Evolutionary conservation across 2,329 filamentous ascomycete species (phyloP).

Genomic region (Trichoderma brevicompactum): DNA sequence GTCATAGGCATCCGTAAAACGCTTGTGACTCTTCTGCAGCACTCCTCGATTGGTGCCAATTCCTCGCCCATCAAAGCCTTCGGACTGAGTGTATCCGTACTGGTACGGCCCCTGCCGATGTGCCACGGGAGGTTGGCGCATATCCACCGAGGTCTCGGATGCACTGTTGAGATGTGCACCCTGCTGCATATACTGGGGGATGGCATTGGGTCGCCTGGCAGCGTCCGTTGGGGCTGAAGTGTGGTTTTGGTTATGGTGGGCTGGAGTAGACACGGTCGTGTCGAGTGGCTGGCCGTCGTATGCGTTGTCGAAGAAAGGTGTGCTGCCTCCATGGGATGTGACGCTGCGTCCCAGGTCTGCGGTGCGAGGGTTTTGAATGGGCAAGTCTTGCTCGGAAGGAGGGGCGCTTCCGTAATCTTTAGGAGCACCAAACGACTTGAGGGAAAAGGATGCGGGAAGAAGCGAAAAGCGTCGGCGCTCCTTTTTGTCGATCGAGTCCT

Average conservation of each 20-base stretch:
- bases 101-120: constrained; percentile 51
- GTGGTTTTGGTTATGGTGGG: constrained; percentile 46
- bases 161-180: constrained; percentile 54
- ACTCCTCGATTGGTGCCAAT: constrained; percentile 56
- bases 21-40: constrained; percentile 82
- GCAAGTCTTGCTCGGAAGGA: constrained; percentile 54
- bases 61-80: constrained; percentile 49
- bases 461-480: constrained; percentile 72
- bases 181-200: constrained; percentile 53
- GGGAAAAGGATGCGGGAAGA: constrained; percentile 65
- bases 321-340: constrained; percentile 44
- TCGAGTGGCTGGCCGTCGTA: constrained; percentile 45
- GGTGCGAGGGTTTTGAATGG: constrained; percentile 53
- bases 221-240: constrained; percentile 46
- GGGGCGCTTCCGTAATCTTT: constrained; percentile 56
- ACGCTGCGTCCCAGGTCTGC: constrained; percentile 40
- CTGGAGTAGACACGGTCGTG: constrained; percentile 42
- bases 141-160: constrained; percentile 60
- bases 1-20: constrained; percentile 89
- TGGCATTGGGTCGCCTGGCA: constrained; percentile 47
- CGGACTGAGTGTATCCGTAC: constrained; percentile 48
- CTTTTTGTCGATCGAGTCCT: constrained; percentile 60
- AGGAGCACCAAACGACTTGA: constrained; percentile 63
- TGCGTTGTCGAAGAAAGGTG: constrained; percentile 47
- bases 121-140: constrained; percentile 48